Base-by-base conservation (phyloP, 495 filamentous ascomycete species). In the Pseudomonodictys pantanalensis region DNA sequence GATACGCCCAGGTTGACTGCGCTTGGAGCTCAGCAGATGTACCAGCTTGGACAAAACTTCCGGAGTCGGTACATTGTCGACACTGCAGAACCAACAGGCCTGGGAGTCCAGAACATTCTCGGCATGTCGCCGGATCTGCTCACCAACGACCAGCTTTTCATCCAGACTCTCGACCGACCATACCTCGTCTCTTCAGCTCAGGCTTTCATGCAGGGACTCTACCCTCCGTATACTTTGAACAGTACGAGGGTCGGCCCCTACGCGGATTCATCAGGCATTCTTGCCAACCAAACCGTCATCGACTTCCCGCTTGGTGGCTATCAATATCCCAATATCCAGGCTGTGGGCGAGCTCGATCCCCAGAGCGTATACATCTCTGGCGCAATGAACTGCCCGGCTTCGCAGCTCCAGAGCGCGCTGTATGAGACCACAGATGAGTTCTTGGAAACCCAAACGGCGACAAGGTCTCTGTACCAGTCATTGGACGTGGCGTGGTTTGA, bases 161-260 rank as follows among this genome's bases (percentile, higher is more conserved):
- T 82, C 33, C 48, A 73, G n/a, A 69, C 79, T 0, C 72, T 73
- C 7, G 74, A 79, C 32, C 71, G 82, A 52, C 73, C 80, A 43
- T 77, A 77, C 52, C 73, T 78, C 15, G 69, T 78, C 46, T 82
- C 76, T 18, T 87, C 87, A 3, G 87, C 86, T 1, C 78, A 85
- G 63, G 87, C 83, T 5, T 95, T 92, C 67, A 77, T 92, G 67
- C 88, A 92, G 73, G 89, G 86, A 8, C 75, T 95, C 8, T 95
- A 95, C 67, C 89, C 90, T 15, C 88, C 90, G 2, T 58, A 60
- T 46, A 76, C 81, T 20, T 64, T 71, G 18, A 68, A 74, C 17
- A 62, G 69, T 11, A 71, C 69, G 44, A 20, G 52, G 3, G 72
- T 76, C 18, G 66, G 73, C 22, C 76, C 78, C 45, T 28, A 66